Evolutionary conservation across 768 basidiomycete genomes (phyloP).

Genomic region (Xerocomus potaroensis): DNA sequence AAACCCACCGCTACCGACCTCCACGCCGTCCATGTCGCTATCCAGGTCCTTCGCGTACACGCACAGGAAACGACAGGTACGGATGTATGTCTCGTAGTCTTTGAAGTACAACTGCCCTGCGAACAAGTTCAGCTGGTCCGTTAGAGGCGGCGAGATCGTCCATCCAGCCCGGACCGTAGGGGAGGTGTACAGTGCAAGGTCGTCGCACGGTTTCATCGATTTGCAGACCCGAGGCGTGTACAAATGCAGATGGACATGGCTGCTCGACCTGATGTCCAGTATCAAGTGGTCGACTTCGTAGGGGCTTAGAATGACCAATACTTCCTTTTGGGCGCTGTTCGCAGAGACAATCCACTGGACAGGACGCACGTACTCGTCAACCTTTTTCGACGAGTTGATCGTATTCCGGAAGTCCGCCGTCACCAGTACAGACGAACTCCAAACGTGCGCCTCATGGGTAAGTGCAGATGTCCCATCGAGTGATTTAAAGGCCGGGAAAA

Average conservation of each 20-base stretch:
- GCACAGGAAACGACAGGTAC: not conserved
- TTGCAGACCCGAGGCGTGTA: not conserved
- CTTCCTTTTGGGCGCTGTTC: not conserved
- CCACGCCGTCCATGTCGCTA: not conserved
- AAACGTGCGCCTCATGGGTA: not conserved
- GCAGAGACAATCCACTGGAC: constrained; percentile 3
- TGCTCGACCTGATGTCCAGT: constrained; percentile 31
- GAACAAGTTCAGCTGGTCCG: constrained; percentile 2
- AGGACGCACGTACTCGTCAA: constrained; percentile 2
- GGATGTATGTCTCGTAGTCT: constrained; percentile 2
- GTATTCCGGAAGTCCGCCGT: constrained; percentile 1
- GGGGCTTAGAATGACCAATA: constrained; percentile 37
- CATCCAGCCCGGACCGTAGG: not conserved
- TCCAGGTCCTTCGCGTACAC: not conserved
- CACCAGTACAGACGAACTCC: constrained; percentile 1
- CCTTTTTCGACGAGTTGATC: not conserved
- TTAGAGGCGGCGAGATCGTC: not conserved
- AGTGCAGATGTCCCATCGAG: not conserved
- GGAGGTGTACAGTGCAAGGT: not conserved
- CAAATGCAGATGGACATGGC: not conserved
- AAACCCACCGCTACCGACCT: not conserved
- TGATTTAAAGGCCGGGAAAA: not conserved
- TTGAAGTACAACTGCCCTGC: no score
- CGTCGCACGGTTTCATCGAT: constrained; percentile 1
- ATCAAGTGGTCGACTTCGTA: constrained; percentile 37